Percentiles rank a stretch among this genome's conserved stretches.
Conservation (phyloP, 2,329 filamentous ascomycete genomes). For the Alternaria panax region DNA sequence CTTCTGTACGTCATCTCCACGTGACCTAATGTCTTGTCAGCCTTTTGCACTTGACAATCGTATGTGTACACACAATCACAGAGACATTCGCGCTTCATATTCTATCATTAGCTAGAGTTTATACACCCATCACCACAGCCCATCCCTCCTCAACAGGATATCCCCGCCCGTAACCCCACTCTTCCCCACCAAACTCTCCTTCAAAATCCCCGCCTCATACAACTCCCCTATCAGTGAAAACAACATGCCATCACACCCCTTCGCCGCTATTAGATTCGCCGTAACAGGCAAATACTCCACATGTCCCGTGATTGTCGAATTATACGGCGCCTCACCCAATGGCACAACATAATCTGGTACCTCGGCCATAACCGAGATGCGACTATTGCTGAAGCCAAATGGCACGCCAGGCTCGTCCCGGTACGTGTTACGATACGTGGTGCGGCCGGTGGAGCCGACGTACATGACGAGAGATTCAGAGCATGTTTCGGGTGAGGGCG, state of each 20-base stretch:
- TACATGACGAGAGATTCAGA: constrained; percentile 61
- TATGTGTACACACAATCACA: no score
- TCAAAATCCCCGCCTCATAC: constrained; percentile 58
- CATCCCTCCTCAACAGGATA: constrained; percentile 43
- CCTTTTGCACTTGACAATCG: no score
- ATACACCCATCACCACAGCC: not conserved
- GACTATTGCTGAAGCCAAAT: constrained; percentile 57
- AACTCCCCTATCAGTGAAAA: constrained; percentile 63
- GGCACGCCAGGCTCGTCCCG: constrained; percentile 54
- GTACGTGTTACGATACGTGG: constrained; percentile 58
- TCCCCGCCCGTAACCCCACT: constrained; percentile 52
- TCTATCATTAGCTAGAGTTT: no score
- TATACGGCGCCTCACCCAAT: constrained; percentile 54
- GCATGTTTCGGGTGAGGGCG: constrained; percentile 54
- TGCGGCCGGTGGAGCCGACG: constrained; percentile 48
- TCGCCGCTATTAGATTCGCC: constrained; percentile 64
- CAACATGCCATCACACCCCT: constrained; percentile 67
- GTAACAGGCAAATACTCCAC: constrained; percentile 64
- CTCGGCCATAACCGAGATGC: constrained; percentile 59
- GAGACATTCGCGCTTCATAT: no score
- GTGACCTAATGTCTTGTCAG: no score
- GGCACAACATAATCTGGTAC: constrained; percentile 58
- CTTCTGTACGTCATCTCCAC: no score
- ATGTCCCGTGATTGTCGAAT: constrained; percentile 57
- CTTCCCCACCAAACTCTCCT: constrained; percentile 54